phyloP scores from a whole-genome alignment of 805 yeast genomes.

The Deakozyma indianensis region DNA sequence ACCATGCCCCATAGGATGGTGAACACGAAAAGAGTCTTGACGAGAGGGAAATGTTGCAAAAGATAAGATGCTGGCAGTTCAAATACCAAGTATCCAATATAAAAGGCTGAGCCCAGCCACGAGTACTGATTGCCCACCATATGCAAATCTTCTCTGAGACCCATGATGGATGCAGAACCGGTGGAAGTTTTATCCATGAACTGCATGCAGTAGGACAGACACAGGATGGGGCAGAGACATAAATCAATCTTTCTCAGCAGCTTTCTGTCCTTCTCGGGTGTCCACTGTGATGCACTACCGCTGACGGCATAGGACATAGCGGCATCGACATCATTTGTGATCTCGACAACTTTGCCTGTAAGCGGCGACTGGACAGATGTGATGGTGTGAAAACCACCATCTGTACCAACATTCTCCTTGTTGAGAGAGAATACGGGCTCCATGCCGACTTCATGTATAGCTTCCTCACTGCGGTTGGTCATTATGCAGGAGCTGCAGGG shows the following conservation, averaged over 20 bases:
- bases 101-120: slow-evolving; percentile 48
- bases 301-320: background rate
- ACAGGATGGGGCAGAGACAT: slow-evolving; percentile 35
- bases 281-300: background rate
- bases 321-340: background rate
- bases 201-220: slow-evolving; percentile 35
- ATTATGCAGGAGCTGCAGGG: no score
- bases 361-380: background rate
- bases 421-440: background rate
- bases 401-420: background rate
- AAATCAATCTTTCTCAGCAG: slow-evolving; percentile 37
- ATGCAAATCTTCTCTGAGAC: slow-evolving; percentile 29
- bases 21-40: slow-evolving; percentile 30
- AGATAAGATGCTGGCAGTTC: slow-evolving; percentile 33
- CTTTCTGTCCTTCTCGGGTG: slow-evolving; percentile 14
- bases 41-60: slow-evolving; percentile 43
- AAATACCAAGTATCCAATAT: slow-evolving; percentile 48
- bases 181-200: slow-evolving; percentile 46
- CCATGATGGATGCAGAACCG: slow-evolving; percentile 40
- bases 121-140: slow-evolving; percentile 28
- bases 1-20: slow-evolving; percentile 35
- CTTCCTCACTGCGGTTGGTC: background rate
- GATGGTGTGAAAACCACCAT: background rate
- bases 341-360: background rate
- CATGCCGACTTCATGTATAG: background rate